Evolutionary conservation across 2,329 filamentous ascomycete species (phyloP).

Genomic region (Talaromyces sp.): DNA sequence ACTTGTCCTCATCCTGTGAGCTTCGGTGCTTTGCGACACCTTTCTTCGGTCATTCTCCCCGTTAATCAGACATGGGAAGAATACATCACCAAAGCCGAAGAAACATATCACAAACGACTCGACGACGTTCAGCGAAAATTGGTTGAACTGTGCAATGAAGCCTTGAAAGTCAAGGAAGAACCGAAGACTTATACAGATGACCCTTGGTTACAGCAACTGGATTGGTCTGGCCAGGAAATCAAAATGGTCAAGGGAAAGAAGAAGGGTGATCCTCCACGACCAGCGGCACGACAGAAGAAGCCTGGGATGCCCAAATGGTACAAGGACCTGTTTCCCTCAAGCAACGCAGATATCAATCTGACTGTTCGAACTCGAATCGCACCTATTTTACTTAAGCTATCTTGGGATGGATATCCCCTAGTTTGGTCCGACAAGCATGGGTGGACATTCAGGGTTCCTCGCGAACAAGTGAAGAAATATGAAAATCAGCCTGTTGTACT

Average conservation of each 20-base stretch:
- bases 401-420: conserved; percentile 87
- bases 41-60: conserved; percentile 91
- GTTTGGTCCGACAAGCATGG: conserved; percentile 92
- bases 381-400: conserved; percentile 77
- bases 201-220: conserved; percentile 88
- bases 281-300: conserved; percentile 82
- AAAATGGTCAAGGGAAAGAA: conserved; percentile 90
- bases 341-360: conserved; percentile 67
- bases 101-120: conserved; percentile 76
- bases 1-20: conserved; percentile 96
- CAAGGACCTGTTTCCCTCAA: conserved; percentile 80
- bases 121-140: conserved; percentile 78
- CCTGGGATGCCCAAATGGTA: conserved; percentile 97
- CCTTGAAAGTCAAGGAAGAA: conserved; percentile 72
- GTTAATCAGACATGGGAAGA: conserved; percentile 85
- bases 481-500: conserved; percentile 69
- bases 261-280: conserved; percentile 77
- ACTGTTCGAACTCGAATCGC: conserved; percentile 87
- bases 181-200: conserved; percentile 72
- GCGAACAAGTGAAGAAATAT: conserved; percentile 66
- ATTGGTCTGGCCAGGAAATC: conserved; percentile 93
- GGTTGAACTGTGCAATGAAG: conserved; percentile 72
- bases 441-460: conserved; percentile 84
- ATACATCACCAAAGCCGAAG: conserved; percentile 82
- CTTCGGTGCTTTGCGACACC: conserved; percentile 87